Evolutionary conservation across 108 stramenopile genomes (phyloP).

Genomic region (Mayamaea pseudoterrestris): DNA sequence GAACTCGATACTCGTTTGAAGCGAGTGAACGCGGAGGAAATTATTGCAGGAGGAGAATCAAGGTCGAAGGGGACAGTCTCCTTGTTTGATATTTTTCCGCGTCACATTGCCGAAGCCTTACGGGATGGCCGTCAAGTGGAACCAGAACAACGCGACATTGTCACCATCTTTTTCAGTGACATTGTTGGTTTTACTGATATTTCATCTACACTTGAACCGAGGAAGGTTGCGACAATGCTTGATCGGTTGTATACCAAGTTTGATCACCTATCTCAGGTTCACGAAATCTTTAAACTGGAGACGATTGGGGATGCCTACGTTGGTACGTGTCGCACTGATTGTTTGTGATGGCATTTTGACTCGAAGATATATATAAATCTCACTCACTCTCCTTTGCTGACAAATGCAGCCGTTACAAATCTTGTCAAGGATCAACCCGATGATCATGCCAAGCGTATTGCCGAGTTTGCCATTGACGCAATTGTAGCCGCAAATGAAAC

Average conservation of each 20-base stretch:
- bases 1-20: slow-evolving; percentile 29
- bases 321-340: background rate
- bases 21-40: slow-evolving; percentile 15
- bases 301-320: slow-evolving; percentile 66
- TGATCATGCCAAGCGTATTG: slow-evolving; percentile 55
- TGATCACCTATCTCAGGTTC: slow-evolving; percentile 38
- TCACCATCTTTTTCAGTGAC: slow-evolving; percentile 71
- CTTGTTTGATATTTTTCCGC: slow-evolving; percentile 30
- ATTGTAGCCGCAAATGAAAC: slow-evolving; percentile 26
- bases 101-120: slow-evolving; percentile 38
- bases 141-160: slow-evolving; percentile 32
- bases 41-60: background rate
- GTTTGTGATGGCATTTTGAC: background rate
- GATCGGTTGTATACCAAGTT: slow-evolving; percentile 49
- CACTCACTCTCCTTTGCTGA: background rate
- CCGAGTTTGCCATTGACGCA: slow-evolving; percentile 47
- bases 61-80: background rate
- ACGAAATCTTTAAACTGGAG: slow-evolving; percentile 62
- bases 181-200: slow-evolving; percentile 67
- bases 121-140: slow-evolving; percentile 23
- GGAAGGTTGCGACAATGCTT: slow-evolving; percentile 47
- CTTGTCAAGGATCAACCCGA: slow-evolving; percentile 39
- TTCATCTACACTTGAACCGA: slow-evolving; percentile 27
- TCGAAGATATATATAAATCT: background rate
- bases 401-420: slow-evolving; percentile 31